Conservation (phyloP, 371 early-diverging fungal species). For the Dichotomocladium elegans region DNA sequence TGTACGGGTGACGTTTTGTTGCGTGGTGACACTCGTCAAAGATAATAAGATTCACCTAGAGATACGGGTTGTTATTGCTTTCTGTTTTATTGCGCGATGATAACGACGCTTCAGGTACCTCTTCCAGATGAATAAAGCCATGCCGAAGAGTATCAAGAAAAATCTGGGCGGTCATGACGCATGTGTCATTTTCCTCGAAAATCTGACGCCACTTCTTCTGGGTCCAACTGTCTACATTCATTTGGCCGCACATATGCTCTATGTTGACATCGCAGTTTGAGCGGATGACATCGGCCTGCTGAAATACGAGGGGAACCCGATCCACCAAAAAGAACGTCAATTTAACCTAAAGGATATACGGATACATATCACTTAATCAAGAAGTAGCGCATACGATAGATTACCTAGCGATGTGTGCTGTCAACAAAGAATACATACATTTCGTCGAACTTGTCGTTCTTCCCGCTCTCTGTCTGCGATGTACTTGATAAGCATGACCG, state of each 20-base stretch:
- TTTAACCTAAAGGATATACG: slow-evolving; percentile 23
- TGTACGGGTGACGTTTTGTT: slow-evolving; percentile 77
- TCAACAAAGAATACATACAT: slow-evolving; percentile 23
- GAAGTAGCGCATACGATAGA: no score
- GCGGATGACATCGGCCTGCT: slow-evolving; percentile 74
- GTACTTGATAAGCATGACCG: slow-evolving; percentile 80
- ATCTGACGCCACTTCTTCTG: slow-evolving; percentile 55
- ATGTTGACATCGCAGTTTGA: slow-evolving; percentile 62
- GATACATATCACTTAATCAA: not conserved
- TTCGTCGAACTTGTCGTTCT: slow-evolving; percentile 23
- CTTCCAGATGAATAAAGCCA: slow-evolving; percentile 60
- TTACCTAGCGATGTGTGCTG: no score
- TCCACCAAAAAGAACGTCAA: slow-evolving; percentile 83
- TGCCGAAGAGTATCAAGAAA: slow-evolving; percentile 71
- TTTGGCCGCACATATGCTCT: slow-evolving; percentile 61
- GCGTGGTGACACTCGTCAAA: slow-evolving; percentile 96
- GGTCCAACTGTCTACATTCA: slow-evolving; percentile 62
- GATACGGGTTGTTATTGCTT: not conserved
- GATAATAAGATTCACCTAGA: slow-evolving; percentile 71
- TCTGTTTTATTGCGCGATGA: not conserved
- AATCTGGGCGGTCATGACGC: slow-evolving; percentile 89
- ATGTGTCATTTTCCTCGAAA: slow-evolving; percentile 60
- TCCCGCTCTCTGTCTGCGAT: slow-evolving; percentile 41
- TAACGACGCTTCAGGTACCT: slow-evolving; percentile 39
- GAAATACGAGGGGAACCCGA: slow-evolving; percentile 80